Evolutionary conservation across 495 filamentous ascomycete genomes (phyloP).

Genomic region (Aspergillus cristatus): DNA sequence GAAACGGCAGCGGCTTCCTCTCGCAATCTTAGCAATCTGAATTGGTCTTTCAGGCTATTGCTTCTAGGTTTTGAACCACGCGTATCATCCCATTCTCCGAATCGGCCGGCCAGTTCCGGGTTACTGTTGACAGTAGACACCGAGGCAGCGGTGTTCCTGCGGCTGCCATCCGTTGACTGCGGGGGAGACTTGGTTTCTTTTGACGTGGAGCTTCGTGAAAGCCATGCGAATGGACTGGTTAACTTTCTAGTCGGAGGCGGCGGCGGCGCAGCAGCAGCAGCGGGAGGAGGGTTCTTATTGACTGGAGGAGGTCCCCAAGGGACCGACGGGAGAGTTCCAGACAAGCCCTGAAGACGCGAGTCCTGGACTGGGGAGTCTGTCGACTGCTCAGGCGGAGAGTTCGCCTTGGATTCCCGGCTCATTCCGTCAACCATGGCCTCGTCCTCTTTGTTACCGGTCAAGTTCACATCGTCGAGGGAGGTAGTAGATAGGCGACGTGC

Average conservation of each 20-base stretch:
- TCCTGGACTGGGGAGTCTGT: conserved; percentile 39
- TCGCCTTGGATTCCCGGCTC: conserved; percentile 20
- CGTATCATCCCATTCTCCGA: conserved; percentile 54
- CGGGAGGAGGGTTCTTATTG: conserved; percentile 30
- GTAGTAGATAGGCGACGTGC: conserved; percentile 55
- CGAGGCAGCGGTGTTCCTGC: conserved; percentile 67
- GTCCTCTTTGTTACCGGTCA: conserved; percentile 46
- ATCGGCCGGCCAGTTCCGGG: conserved; percentile 60
- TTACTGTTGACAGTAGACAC: conserved; percentile 66
- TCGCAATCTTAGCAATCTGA: conserved; percentile 71
- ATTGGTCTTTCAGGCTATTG: conserved; percentile 74
- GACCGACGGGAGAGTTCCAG: conserved; percentile 41
- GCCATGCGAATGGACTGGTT: conserved; percentile 75
- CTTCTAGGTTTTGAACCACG: conserved; percentile 42
- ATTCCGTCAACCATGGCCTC: conserved; percentile 18
- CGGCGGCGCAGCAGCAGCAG: conserved; percentile 34
- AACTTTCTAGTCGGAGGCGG: conserved; percentile 51
- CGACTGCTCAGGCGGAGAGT: conserved; percentile 40
- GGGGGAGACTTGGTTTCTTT: conserved; percentile 53
- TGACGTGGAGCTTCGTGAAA: conserved; percentile 61
- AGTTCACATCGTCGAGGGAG: conserved; percentile 62
- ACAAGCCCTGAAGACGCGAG: conserved; percentile 40
- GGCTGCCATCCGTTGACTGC: conserved; percentile 16
- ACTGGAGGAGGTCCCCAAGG: conserved; percentile 39
- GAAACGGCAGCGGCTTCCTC: conserved; percentile 57